Evolutionary conservation across 371 early-diverging fungal genomes (phyloP).

Genomic region (Lichtheimia corymbifera): DNA sequence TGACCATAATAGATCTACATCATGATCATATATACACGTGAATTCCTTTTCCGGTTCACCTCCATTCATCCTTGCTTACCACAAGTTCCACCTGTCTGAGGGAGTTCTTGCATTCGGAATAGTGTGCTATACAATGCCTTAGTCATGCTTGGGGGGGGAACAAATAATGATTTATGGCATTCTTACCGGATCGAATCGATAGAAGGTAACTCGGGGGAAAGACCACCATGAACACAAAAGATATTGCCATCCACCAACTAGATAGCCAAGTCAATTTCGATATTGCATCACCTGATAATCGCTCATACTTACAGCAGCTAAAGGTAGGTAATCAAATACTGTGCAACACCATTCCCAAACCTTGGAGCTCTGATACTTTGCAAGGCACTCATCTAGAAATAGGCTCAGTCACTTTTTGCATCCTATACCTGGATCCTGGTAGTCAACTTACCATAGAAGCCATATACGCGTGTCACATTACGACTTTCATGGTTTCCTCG

Average conservation of each 20-base stretch:
- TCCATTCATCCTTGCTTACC: slow-evolving; percentile 23
- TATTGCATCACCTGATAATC: neutral
- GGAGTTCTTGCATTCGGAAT: slow-evolving; percentile 53
- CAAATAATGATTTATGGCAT: neutral
- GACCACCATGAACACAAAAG: slow-evolving; percentile 98
- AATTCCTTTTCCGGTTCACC: neutral
- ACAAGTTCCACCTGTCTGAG: slow-evolving; percentile 51
- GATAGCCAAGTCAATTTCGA: neutral
- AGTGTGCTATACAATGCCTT: slow-evolving; percentile 29
- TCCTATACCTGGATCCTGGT: neutral
- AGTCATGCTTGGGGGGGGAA: neutral
- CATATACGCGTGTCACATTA: slow-evolving; percentile 99
- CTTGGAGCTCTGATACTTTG: slow-evolving; percentile 96
- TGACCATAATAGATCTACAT: slow-evolving; percentile 94
- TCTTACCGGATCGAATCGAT: slow-evolving; percentile 50
- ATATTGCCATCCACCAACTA: slow-evolving; percentile 54
- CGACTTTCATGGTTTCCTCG: slow-evolving; percentile 99
- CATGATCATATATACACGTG: neutral
- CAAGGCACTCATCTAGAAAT: slow-evolving; percentile 65
- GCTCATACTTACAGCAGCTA: slow-evolving; percentile 81
- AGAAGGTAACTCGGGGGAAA: slow-evolving; percentile 89
- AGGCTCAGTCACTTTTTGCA: neutral
- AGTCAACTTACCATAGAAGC: slow-evolving; percentile 86
- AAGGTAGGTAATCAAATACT: slow-evolving; percentile 97
- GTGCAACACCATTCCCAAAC: slow-evolving; percentile 99